Percentiles rank a stretch among this genome's conserved stretches.
These are phyloP conservation scores for Malassezia obtusa DNA, from an alignment of 1,284 basidiomycete genomes.

Conservation along the genomic window DNA sequence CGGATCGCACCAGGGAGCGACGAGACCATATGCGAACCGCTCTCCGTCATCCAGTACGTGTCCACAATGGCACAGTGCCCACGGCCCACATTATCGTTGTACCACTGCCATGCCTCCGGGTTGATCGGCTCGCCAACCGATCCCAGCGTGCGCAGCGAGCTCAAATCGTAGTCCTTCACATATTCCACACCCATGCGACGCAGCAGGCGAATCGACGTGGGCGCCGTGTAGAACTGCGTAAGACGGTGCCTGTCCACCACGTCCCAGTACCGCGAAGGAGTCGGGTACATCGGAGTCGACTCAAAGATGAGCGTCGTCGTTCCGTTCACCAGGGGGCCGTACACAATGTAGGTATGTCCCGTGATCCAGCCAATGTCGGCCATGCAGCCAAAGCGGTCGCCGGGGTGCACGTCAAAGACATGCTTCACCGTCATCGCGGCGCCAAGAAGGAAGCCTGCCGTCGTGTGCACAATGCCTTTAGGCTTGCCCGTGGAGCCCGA, in stretches of 20 bases:
- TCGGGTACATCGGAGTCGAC: slow-evolving; percentile 92
- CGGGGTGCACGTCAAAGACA: slow-evolving; percentile 84
- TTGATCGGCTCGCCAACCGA: slow-evolving; percentile 97
- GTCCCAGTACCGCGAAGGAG: slow-evolving; percentile 92
- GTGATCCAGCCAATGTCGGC: slow-evolving; percentile 99
- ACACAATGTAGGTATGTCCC: slow-evolving; percentile 93
- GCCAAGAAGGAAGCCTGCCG: slow-evolving; percentile 82
- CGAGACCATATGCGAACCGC: slow-evolving; percentile 86
- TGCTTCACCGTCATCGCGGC: slow-evolving; percentile 86
- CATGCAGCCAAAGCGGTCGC: slow-evolving; percentile 78
- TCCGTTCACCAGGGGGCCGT: slow-evolving; percentile 84
- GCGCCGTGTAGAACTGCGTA: slow-evolving; percentile 55
- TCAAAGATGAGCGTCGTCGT: slow-evolving; percentile 90
- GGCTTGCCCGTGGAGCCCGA: slow-evolving; percentile 93
- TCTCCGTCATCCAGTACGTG: slow-evolving; percentile 72
- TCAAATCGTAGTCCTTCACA: slow-evolving; percentile 74
- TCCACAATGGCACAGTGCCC: slow-evolving; percentile 88
- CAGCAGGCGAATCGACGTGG: slow-evolving; percentile 66
- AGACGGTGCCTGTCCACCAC: slow-evolving; percentile 84
- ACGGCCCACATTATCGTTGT: slow-evolving; percentile 84
- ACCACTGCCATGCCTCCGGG: slow-evolving; percentile 99
- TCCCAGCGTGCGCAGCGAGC: slow-evolving; percentile 74
- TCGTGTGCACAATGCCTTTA: slow-evolving; percentile 92
- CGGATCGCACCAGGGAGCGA: slow-evolving; percentile 90
- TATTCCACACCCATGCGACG: slow-evolving; percentile 78